Conservation (phyloP, 2,329 filamentous ascomycete genomes). For the Fusarium oligoseptatum region DNA sequence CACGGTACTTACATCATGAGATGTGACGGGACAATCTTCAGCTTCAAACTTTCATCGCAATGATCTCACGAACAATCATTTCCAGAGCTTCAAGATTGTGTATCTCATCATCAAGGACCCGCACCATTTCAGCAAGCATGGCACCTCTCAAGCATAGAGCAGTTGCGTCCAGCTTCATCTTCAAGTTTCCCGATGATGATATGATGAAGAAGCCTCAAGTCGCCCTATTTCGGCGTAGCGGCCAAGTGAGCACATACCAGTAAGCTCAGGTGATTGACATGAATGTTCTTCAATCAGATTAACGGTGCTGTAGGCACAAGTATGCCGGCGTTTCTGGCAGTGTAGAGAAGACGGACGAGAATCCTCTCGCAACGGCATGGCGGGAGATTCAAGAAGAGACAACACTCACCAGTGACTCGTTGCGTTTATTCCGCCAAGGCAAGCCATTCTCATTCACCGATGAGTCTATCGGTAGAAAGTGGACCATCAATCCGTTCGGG, state of each 20-base stretch:
- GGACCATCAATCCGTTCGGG: slow-evolving; percentile 74
- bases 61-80: not conserved
- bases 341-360: slow-evolving; percentile 66
- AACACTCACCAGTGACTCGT: slow-evolving; percentile 59
- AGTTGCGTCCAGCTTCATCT: slow-evolving; percentile 66
- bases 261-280: slow-evolving; percentile 50
- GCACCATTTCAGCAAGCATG: slow-evolving; percentile 34
- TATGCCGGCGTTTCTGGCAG: slow-evolving; percentile 73
- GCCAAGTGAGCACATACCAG: slow-evolving; percentile 71
- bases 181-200: slow-evolving; percentile 57
- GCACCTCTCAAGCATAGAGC: slow-evolving; percentile 47
- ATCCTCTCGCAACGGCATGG: slow-evolving; percentile 69
- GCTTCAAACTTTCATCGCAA: not conserved
- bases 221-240: slow-evolving; percentile 73
- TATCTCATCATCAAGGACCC: not conserved
- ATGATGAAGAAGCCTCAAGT: slow-evolving; percentile 59
- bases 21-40: not conserved
- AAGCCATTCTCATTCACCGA: slow-evolving; percentile 71
- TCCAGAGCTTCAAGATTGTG: not conserved
- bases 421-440: slow-evolving; percentile 68
- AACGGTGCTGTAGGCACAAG: slow-evolving; percentile 58
- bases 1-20: not conserved
- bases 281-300: not conserved
- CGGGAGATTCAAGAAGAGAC: slow-evolving; percentile 75
- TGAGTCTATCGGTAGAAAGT: slow-evolving; percentile 64